Percentiles rank a stretch among this genome's conserved stretches.
These are phyloP conservation scores for Biscogniauxia marginata DNA, from an alignment of 2,329 filamentous ascomycete genomes.

Conservation along the genomic window DNA sequence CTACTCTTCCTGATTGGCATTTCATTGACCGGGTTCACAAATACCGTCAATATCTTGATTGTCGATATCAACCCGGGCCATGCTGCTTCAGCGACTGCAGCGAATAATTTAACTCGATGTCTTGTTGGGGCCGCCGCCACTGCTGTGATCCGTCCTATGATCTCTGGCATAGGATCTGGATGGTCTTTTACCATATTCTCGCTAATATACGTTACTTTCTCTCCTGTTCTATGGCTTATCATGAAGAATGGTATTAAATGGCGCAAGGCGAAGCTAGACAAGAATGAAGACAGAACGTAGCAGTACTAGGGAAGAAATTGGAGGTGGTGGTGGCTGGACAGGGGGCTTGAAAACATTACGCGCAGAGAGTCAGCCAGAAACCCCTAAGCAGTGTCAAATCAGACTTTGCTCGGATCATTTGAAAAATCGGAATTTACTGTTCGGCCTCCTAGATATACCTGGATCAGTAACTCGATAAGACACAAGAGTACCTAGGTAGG, in stretches of 20 bases:
- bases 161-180: constrained; percentile 40
- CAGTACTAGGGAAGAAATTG: no score
- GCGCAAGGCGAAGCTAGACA: constrained; percentile 22
- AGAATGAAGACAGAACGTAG: no score
- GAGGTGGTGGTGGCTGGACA: no score
- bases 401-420: no score
- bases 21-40: constrained; percentile 41
- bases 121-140: constrained; percentile 43
- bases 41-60: constrained; percentile 41
- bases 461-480: no score
- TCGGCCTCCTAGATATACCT: no score
- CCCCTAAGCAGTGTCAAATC: no score
- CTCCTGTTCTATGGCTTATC: constrained; percentile 33
- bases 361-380: no score
- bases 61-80: constrained; percentile 44
- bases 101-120: constrained; percentile 45
- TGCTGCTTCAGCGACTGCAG: constrained; percentile 43
- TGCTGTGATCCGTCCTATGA: constrained; percentile 42
- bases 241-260: constrained; percentile 30
- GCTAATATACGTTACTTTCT: constrained; percentile 29
- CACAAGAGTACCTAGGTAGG: no score
- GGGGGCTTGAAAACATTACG: no score
- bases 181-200: constrained; percentile 42
- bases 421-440: no score
- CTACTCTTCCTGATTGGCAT: constrained; percentile 37